Base-by-base conservation (phyloP, 2,329 filamentous ascomycete genomes). In the Fusarium nygamai region DNA sequence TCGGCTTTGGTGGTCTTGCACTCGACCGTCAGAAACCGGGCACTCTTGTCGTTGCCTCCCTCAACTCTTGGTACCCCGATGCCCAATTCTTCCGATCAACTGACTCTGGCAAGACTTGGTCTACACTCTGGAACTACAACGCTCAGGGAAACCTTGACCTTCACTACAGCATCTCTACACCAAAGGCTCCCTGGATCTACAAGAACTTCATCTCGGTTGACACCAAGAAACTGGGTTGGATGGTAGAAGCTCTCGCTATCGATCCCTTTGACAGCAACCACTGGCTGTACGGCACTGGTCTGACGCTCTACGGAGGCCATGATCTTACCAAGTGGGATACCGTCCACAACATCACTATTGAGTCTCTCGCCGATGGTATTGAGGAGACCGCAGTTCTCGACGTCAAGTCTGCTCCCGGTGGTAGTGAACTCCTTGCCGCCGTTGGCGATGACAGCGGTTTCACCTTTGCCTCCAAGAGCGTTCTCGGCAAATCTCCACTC, bases 11-110 rank as follows among this genome's bases (percentile, higher is more conserved):
- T 11, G 89, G 89, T 6, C 80, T 91, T 4, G 82, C 85, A 0
- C 81, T 91, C 27, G 89, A 91, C 54, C 81, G 86, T 70, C 83
- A 87, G 72, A 86, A 85, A 31, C 85, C 89, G 0, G 89, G 88
- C 1, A 90, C 88, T 0, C 76, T 91, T 22, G 85, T 91, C 51
- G 88, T 90, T 1, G 88, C 88, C 0, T 85, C 85, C 3, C 78
- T 90, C 46, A 91, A 91, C 80, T 87, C 85, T 22, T 91, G 89
- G 89, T 90, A 85, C 81, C 89, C 89, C 0, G 89, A 91, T 68
- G 88, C 85, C 3, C 85, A 88, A 61, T 81, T 90, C 41, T 91
- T 86, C 81, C 82, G 89, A 31, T 89, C 88, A 8, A 88, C 81
- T 0, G 85, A 91, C 78, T 88, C 87, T 0, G 89, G 86, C 27